Evolutionary conservation across 2,329 filamentous ascomycete genomes (phyloP).

Genomic region (Penicillium sp.): DNA sequence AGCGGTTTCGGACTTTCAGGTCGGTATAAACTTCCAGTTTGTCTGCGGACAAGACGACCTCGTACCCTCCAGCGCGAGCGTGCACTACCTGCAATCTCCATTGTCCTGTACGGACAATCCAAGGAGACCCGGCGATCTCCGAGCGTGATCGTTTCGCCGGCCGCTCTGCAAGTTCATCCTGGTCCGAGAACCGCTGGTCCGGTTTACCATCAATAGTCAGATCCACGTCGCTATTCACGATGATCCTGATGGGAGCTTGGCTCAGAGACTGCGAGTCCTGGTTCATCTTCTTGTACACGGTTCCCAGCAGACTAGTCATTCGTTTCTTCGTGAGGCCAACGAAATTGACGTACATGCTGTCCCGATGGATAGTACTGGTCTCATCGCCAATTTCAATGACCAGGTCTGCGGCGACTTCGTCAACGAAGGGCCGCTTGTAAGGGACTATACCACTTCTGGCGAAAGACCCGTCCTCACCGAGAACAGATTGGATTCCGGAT

Average conservation of each 20-base stretch:
- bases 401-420: slow-evolving; percentile 71
- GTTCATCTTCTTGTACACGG: slow-evolving; percentile 79
- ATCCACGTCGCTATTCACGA: slow-evolving; percentile 57
- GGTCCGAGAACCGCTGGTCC: slow-evolving; percentile 28
- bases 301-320: slow-evolving; percentile 72
- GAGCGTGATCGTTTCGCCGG: slow-evolving; percentile 48
- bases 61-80: slow-evolving; percentile 49
- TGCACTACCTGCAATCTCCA: slow-evolving; percentile 71
- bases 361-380: slow-evolving; percentile 60
- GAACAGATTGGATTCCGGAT: slow-evolving; percentile 71
- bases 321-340: slow-evolving; percentile 69
- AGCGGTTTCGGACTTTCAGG: slow-evolving; percentile 67
- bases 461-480: slow-evolving; percentile 42
- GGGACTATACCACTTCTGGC: slow-evolving; percentile 61
- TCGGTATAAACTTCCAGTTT: slow-evolving; percentile 72
- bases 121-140: slow-evolving; percentile 48
- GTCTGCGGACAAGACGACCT: slow-evolving; percentile 74
- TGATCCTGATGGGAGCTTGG: slow-evolving; percentile 65
- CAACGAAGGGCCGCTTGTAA: slow-evolving; percentile 85
- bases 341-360: slow-evolving; percentile 67
- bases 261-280: slow-evolving; percentile 62
- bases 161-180: slow-evolving; percentile 5
- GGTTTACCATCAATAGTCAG: slow-evolving; percentile 43
- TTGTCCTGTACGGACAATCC: slow-evolving; percentile 69
- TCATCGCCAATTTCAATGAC: slow-evolving; percentile 78